Base-by-base conservation (phyloP, 352 stramenopile species). In the Phytophthora tubulina region DNA sequence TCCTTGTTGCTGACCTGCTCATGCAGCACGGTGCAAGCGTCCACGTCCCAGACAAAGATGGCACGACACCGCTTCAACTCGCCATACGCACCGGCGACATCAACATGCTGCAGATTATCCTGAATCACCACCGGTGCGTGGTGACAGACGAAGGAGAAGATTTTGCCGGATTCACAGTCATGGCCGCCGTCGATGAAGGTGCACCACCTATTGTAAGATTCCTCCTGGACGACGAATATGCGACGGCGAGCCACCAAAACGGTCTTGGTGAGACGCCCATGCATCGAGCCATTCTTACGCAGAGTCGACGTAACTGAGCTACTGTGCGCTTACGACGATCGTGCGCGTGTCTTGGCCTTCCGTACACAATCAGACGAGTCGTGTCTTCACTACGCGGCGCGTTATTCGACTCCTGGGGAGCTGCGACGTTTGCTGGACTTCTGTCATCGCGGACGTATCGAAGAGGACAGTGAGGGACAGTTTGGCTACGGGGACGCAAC, bases 111-210 rank as follows among this genome's bases (percentile, higher is more conserved):
- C 75, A 81, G 50, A 31, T 81, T 4, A 65, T 81, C 44, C 17
- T 81, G 15, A 79, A 81, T 33, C 70, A 81, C 31, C 63, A 77
- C 32, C 62, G 68, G 15, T 61, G 59, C 4, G 75, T 77, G 17
- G 48, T 42, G 0, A 81, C 65, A 3, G 13, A 59, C 1, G 15
- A 61, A 4, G 57, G 70, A 10, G 46, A 42, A 0, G 52, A 81
- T 31, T 81, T 78, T 14, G 61, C 45, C 6, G 31, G 15, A 21
- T 21, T 21, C 21, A 21, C 21, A 21, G 21, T 21, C 21, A 21
- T 21, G 21, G 1, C 21, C 21, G 21, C 21, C 21, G 21, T 21
- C 21, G 21, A 21, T 1, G 14, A 45, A 2, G 45, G 62, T 78
- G 0, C 52, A 69, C 0, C 10, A 4, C 3, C 10, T 30, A 4